These are phyloP conservation scores for Colletotrichum sp. DNA, from an alignment of 2,329 filamentous ascomycete genomes.

Conservation along the genomic window DNA sequence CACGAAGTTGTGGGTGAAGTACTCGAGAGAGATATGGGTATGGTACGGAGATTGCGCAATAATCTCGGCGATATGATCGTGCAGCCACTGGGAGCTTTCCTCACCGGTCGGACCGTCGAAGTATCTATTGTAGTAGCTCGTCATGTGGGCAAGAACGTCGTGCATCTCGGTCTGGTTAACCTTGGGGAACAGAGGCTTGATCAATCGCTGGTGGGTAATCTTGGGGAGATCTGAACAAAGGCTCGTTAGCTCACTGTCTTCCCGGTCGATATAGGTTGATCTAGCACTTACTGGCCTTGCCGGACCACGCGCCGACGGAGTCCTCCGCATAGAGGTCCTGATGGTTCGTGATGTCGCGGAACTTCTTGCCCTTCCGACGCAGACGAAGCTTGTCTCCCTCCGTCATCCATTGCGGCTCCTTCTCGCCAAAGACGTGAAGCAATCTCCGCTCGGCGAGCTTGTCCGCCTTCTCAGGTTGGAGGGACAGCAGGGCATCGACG, in stretches of 20 bases:
- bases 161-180: constrained; percentile 70
- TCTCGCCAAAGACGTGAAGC: constrained; percentile 68
- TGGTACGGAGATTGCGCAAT: constrained; percentile 37
- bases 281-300: constrained; percentile 32
- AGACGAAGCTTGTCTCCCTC: constrained; percentile 77
- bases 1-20: constrained; percentile 71
- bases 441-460: constrained; percentile 52
- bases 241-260: not conserved
- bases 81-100: constrained; percentile 37
- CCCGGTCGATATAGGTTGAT: fast-evolving
- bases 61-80: constrained; percentile 39
- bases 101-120: constrained; percentile 44
- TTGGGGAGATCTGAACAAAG: constrained; percentile 34
- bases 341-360: constrained; percentile 75
- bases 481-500: constrained; percentile 31
- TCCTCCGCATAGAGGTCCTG: constrained; percentile 49
- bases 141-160: constrained; percentile 66
- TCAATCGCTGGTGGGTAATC: constrained; percentile 54
- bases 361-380: constrained; percentile 68
- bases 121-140: constrained; percentile 65
- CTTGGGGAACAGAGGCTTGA: constrained; percentile 61
- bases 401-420: constrained; percentile 69
- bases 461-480: constrained; percentile 30
- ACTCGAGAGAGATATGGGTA: constrained; percentile 43
- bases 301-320: constrained; percentile 26